Percentiles rank a stretch among this genome's conserved stretches.
These are phyloP conservation scores for Nicotiana tomentosiformis DNA, from an alignment of 257 asterid species.

Conservation along the genomic window DNA sequence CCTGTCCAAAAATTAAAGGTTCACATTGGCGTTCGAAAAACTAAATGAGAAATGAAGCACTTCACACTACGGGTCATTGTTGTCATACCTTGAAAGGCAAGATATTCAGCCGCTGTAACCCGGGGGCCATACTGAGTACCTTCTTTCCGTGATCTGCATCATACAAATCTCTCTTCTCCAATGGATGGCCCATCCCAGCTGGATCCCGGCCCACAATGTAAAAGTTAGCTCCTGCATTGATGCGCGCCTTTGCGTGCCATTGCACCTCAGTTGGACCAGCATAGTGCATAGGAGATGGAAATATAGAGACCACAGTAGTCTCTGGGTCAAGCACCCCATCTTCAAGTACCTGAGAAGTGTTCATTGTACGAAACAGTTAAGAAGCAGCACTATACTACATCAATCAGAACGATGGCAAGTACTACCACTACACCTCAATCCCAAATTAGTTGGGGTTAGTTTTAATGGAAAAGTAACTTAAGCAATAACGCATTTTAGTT, in stretches of 20 bases:
- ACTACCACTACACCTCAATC: background rate
- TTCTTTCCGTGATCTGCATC: conserved; percentile 99
- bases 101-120: conserved; percentile 79
- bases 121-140: conserved; percentile 95
- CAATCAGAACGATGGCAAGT: background rate
- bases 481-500: background rate
- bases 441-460: background rate
- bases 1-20: conserved; percentile 32
- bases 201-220: conserved; percentile 93
- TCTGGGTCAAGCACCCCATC: conserved; percentile 91
- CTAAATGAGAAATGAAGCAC: background rate
- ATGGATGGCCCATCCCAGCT: conserved; percentile 93
- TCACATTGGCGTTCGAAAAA: background rate
- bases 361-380: background rate
- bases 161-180: conserved; percentile 80
- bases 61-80: background rate
- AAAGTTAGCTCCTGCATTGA: conserved; percentile 92
- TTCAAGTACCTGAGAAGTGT: conserved; percentile 60
- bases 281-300: conserved; percentile 97
- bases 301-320: conserved; percentile 86
- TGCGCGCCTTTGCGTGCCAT: conserved; percentile 98
- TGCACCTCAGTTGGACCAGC: conserved; percentile 99
- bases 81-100: conserved; percentile 73
- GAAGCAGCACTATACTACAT: background rate
- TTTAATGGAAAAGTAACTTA: background rate